phyloP scores from a whole-genome alignment of 2,329 filamentous ascomycete genomes.

The Diplodia scrobiculata region DNA sequence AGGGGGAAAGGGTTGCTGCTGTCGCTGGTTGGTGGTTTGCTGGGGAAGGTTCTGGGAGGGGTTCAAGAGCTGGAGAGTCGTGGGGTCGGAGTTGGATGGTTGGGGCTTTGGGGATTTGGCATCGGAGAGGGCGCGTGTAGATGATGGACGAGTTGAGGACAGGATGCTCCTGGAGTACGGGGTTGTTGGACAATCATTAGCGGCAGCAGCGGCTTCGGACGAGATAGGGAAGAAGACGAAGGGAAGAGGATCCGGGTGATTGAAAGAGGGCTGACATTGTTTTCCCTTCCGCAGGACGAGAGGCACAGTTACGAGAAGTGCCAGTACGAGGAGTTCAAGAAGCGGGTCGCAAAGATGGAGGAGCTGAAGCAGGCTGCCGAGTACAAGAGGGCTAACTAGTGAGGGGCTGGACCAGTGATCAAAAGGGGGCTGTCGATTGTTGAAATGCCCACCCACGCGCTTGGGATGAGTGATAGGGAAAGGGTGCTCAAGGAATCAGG shows the following conservation, averaged over 20 bases:
- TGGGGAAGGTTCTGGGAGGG: not conserved
- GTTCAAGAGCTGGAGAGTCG: not conserved
- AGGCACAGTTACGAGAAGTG: slow-evolving; percentile 98
- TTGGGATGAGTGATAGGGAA: not conserved
- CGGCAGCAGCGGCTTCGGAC: not conserved
- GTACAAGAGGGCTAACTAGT: slow-evolving; percentile 79
- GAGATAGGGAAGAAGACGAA: not conserved
- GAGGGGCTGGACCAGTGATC: not conserved
- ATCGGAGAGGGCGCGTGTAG: too few species aligned
- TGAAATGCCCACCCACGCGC: not conserved
- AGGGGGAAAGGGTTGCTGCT: not conserved
- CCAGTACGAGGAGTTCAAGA: slow-evolving; percentile 99
- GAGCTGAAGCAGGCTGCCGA: slow-evolving; percentile 85
- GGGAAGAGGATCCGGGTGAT: not conserved
- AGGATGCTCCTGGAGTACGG: not conserved
- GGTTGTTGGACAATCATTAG: not conserved
- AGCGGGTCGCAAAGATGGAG: slow-evolving; percentile 97
- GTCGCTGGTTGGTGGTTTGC: not conserved
- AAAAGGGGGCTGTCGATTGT: not conserved
- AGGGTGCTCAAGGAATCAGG: not conserved
- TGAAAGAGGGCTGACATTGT: not conserved
- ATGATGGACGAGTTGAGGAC: not conserved
- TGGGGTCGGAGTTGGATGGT: too few species aligned
- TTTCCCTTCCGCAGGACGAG: slow-evolving; percentile 57
- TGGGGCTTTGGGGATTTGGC: not conserved